Evolutionary conservation across 371 early-diverging fungal genomes (phyloP).

Genomic region (Chytridiales sp.): DNA sequence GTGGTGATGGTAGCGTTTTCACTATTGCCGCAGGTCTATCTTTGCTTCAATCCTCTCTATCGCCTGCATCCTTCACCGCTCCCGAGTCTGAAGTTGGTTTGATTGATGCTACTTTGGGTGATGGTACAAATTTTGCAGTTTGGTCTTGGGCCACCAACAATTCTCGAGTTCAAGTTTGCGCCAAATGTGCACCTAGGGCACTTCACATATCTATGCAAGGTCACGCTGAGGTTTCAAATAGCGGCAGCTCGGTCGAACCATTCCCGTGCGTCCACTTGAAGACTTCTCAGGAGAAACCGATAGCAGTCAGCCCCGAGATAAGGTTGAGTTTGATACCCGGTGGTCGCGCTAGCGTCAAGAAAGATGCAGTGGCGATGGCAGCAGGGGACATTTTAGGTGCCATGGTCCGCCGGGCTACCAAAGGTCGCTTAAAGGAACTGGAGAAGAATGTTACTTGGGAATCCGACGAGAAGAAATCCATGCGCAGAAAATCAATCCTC

Average conservation of each 20-base stretch:
- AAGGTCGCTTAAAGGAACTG: neutral
- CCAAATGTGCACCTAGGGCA: neutral
- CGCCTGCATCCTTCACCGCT: neutral
- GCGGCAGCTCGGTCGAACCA: too few relatives aligned
- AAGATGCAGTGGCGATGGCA: neutral
- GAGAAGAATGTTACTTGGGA: too few relatives aligned
- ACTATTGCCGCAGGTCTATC: neutral
- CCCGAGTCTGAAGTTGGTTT: neutral
- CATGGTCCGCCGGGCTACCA: conserved; percentile 2
- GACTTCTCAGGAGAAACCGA: too few relatives aligned
- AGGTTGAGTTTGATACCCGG: too few relatives aligned
- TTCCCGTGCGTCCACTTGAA: too few relatives aligned
- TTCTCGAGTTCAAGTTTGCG: neutral
- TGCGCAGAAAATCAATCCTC: too few relatives aligned
- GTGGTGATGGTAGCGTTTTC: neutral
- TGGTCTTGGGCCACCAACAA: conserved; percentile 4
- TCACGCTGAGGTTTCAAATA: too few relatives aligned
- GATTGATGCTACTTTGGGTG: neutral
- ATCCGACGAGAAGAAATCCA: too few relatives aligned
- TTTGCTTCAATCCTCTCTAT: neutral
- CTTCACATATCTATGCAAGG: neutral
- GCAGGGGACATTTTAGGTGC: neutral
- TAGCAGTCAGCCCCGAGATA: too few relatives aligned
- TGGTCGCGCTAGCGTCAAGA: neutral
- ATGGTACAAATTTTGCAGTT: neutral